These are phyloP conservation scores for Penicillium crystallinum DNA, from an alignment of 495 filamentous ascomycete genomes.

Conservation along the genomic window DNA sequence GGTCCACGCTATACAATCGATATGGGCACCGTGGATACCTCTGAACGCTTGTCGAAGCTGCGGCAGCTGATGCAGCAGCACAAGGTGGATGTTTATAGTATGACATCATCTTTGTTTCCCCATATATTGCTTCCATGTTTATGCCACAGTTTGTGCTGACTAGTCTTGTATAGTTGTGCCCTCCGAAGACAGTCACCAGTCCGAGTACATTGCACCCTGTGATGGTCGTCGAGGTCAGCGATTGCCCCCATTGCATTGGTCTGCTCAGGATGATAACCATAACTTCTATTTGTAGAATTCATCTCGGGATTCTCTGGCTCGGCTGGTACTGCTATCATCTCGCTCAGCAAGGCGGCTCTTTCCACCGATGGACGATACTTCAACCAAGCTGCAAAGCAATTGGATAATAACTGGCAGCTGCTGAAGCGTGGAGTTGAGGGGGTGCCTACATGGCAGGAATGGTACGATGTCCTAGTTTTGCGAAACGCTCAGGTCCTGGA, in stretches of 20 bases:
- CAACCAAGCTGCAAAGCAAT: slow-evolving; percentile 90
- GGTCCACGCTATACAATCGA: slow-evolving; percentile 43
- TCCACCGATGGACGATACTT: slow-evolving; percentile 98
- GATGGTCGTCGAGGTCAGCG: slow-evolving; percentile 78
- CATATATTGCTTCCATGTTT: not conserved
- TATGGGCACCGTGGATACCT: slow-evolving; percentile 84
- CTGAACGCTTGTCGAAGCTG: slow-evolving; percentile 66
- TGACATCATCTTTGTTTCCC: slow-evolving; percentile 21
- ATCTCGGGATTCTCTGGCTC: slow-evolving; percentile 96
- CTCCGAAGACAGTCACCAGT: slow-evolving; percentile 95
- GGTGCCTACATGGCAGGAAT: slow-evolving; percentile 97
- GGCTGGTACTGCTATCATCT: slow-evolving; percentile 87
- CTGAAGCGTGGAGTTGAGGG: slow-evolving; percentile 90
- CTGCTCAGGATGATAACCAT: slow-evolving; percentile 10
- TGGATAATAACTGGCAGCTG: slow-evolving; percentile 87
- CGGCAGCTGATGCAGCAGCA: slow-evolving; percentile 83
- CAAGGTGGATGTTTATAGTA: slow-evolving; percentile 93
- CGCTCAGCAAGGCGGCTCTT: slow-evolving; percentile 78
- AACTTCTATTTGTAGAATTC: slow-evolving; percentile 48
- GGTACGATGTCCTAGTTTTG: slow-evolving; percentile 48
- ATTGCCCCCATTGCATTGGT: not conserved
- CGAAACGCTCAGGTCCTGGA: no score
- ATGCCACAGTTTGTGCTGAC: slow-evolving; percentile 10
- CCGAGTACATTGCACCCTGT: slow-evolving; percentile 93
- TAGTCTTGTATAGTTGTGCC: slow-evolving; percentile 68